Evolutionary conservation across 805 yeast species (phyloP), one percentile per base, ranked within the genome.

Genomic region (Wickerhamiella kurtzmanii): DNA sequence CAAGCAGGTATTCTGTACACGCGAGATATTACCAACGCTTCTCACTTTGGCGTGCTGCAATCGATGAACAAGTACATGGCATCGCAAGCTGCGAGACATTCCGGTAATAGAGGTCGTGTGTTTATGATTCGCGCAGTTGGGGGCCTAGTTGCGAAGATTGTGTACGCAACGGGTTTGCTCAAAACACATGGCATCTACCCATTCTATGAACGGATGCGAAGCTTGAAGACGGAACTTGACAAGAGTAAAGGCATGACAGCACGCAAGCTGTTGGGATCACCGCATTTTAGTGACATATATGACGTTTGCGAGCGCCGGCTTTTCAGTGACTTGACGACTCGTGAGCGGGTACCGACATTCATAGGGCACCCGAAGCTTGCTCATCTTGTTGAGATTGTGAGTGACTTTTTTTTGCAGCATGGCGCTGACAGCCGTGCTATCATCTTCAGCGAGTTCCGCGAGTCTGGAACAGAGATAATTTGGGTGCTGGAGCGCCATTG

Each of bases 401-500:
- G 62, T 2, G 64, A 62, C 1, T 88, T 85, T 56, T 78, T 80
- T 50, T 57, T 62, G 2, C 57, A 62, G 3, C 53, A 63, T 2
- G 63, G 68, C 35, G 58, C 56, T 6, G 55, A 53, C 22, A 73
- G 77, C 45, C 82, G 84, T 53, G 92, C 81, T 2, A 94, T 92
- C 39, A 72, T 92, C 0, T 92, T 92, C 62, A 82, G 95, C 0
- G 95, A 88, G 60, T 74, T 77, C 50, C 73, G 99, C 60, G 94
- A 85, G 52, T 81, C 95, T 3, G 98, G 97, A 0, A 65, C 84
- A 37, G 96, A 88, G 52, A 81, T 92, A 41, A 85, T 84, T 1
- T 78, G 77, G 52, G 73, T 72, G 6, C 65, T 45, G 64, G 79
- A 42, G 57, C 37, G 64, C 63, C 47, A 55, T 15, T 51, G 54